Percentiles rank a stretch among this genome's conserved stretches.
phyloP scores from a whole-genome alignment of 2,329 filamentous ascomycete species.

The Neospermospora avenae region DNA sequence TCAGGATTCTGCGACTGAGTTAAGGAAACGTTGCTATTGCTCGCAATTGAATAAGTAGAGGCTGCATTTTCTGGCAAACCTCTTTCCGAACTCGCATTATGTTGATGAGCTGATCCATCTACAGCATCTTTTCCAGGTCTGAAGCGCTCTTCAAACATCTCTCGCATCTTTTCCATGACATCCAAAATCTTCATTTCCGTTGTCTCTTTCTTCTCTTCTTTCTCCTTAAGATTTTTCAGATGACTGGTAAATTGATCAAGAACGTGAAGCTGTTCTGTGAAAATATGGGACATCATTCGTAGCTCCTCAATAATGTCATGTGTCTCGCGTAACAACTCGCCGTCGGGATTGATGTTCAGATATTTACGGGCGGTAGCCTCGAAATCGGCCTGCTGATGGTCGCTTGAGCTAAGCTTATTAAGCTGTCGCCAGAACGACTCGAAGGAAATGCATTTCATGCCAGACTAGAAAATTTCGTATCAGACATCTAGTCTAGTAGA shows the following conservation, averaged over 20 bases:
- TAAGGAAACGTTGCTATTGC: neutral
- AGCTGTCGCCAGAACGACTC: conserved; percentile 36
- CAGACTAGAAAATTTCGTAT: conserved; percentile 28
- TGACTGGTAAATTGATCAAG: conserved; percentile 12
- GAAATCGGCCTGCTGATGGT: conserved; percentile 2
- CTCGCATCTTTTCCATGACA: conserved; percentile 2
- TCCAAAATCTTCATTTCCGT: conserved; percentile 4
- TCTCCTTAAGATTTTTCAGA: conserved; percentile 6
- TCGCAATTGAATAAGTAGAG: neutral
- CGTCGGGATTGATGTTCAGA: conserved; percentile 42
- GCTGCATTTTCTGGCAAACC: too few relatives aligned
- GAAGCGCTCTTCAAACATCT: neutral
- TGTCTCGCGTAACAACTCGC: conserved; percentile 41
- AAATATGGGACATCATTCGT: conserved; percentile 42
- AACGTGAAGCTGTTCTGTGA: conserved; percentile 5
- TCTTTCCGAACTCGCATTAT: too few relatives aligned
- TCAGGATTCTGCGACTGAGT: neutral
- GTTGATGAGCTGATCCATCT: too few relatives aligned
- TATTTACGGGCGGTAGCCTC: conserved; percentile 10
- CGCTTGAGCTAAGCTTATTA: conserved; percentile 27
- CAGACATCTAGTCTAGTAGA: neutral
- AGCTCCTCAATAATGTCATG: conserved; percentile 46
- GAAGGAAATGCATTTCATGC: conserved; percentile 40
- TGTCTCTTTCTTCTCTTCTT: neutral
- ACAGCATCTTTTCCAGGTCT: neutral